Conservation (phyloP, 352 stramenopile species). For the Pythium phragmitis region DNA sequence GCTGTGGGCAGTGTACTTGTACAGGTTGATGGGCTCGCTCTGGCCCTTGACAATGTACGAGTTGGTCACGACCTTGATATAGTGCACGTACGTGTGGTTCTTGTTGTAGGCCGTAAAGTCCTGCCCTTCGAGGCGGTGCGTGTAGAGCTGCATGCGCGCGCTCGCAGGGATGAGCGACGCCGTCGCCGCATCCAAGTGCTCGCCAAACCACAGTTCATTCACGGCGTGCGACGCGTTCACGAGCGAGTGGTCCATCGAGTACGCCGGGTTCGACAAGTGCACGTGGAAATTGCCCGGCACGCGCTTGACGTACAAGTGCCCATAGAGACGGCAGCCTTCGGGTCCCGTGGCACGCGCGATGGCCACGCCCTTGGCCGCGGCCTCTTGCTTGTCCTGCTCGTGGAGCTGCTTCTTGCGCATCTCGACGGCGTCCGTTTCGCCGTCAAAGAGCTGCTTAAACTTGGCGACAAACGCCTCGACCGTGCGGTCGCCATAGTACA, state of each 20-base stretch:
- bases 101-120: slow-evolving; percentile 90
- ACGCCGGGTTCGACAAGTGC: slow-evolving; percentile 95
- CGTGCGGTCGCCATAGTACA: slow-evolving; percentile 95
- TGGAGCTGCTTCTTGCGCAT: slow-evolving; percentile 92
- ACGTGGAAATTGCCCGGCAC: slow-evolving; percentile 99
- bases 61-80: slow-evolving; percentile 98
- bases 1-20: slow-evolving; percentile 91
- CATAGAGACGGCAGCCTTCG: slow-evolving; percentile 78
- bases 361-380: slow-evolving; percentile 48
- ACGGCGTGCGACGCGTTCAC: slow-evolving; percentile 96
- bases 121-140: slow-evolving; percentile 91
- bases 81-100: slow-evolving; percentile 98
- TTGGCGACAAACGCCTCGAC: slow-evolving; percentile 90
- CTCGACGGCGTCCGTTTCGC: slow-evolving; percentile 70
- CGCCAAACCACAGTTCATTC: slow-evolving; percentile 96
- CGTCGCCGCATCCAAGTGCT: slow-evolving; percentile 50
- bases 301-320: slow-evolving; percentile 84
- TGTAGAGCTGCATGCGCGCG: slow-evolving; percentile 90
- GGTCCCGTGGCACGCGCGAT: slow-evolving; percentile 65
- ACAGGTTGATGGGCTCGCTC: slow-evolving; percentile 58
- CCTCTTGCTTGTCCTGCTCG: slow-evolving; percentile 91
- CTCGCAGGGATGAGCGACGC: slow-evolving; percentile 83
- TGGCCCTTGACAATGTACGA: slow-evolving; percentile 74
- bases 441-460: slow-evolving; percentile 86
- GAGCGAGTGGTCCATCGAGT: slow-evolving; percentile 83